Evolutionary conservation across 441 rosid species (phyloP).

Genomic region (Manihot esculenta): DNA sequence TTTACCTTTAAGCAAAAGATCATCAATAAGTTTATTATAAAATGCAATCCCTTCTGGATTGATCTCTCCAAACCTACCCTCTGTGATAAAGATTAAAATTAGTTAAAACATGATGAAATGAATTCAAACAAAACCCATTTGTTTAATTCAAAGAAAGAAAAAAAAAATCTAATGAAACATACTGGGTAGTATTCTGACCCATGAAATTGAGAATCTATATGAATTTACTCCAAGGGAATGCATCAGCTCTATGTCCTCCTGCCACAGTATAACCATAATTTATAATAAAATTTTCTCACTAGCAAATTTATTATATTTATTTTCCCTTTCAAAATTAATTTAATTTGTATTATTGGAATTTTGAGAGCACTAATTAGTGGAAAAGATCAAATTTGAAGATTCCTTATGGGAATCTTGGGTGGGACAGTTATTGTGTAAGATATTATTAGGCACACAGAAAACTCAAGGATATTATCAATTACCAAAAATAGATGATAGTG

Average conservation of each 20-base stretch:
- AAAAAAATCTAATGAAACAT: conserved; percentile 8
- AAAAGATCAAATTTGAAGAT: too few species aligned
- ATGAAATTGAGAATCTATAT: conserved; percentile 52
- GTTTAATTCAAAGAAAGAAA: neutral
- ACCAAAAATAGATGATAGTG: conserved; percentile 12
- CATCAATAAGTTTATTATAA: conserved; percentile 17
- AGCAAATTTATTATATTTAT: too few species aligned
- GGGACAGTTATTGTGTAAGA: too few species aligned
- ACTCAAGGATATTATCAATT: too few species aligned
- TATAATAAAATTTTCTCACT: too few species aligned
- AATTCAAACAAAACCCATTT: neutral
- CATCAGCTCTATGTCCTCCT: conserved; percentile 54
- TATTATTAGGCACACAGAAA: too few species aligned
- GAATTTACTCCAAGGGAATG: conserved; percentile 42
- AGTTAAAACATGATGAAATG: neutral
- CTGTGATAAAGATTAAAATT: neutral
- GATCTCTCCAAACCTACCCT: conserved; percentile 17
- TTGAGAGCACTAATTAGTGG: too few species aligned
- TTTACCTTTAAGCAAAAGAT: conserved; percentile 10
- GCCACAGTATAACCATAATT: neutral
- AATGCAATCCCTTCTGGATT: conserved; percentile 13
- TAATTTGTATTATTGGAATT: too few species aligned
- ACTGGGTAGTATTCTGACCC: conserved; percentile 57
- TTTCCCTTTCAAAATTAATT: too few species aligned
- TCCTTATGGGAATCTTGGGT: too few species aligned